phyloP scores from a whole-genome alignment of 805 yeast genomes.

The Zygoascus biomembranicola region DNA sequence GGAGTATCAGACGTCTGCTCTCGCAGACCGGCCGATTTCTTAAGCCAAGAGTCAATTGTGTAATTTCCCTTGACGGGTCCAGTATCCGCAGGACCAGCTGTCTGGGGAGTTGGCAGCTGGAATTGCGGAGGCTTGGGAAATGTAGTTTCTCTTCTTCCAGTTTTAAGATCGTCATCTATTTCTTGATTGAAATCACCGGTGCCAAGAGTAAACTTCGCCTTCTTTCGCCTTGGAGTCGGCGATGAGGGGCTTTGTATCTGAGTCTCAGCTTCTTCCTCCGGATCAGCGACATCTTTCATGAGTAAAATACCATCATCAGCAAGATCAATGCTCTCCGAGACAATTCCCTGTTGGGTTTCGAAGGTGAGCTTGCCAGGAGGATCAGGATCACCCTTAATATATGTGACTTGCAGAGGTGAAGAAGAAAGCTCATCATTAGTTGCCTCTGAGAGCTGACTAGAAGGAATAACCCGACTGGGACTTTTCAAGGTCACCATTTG shows the following conservation, averaged over 20 bases:
- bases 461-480: not conserved
- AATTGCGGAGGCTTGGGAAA: constrained; percentile 1
- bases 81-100: not conserved
- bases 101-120: not conserved
- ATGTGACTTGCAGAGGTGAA: not conserved
- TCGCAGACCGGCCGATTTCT: not conserved
- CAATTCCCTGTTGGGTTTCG: not conserved
- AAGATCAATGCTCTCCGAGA: not conserved
- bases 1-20: not conserved
- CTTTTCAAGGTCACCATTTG: not conserved
- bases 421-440: not conserved
- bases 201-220: not conserved
- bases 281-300: not conserved
- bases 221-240: not conserved
- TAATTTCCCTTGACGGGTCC: not conserved
- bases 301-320: not conserved
- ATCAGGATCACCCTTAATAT: not conserved
- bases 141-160: constrained; percentile 4
- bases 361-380: not conserved
- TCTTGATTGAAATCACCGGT: constrained; percentile 7
- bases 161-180: constrained; percentile 11
- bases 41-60: not conserved
- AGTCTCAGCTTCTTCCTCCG: not conserved
- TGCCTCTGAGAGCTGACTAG: not conserved
- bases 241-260: not conserved